These are phyloP conservation scores for Alternaria novae-zelandiae DNA, from an alignment of 2,329 filamentous ascomycete genomes.

Conservation along the genomic window DNA sequence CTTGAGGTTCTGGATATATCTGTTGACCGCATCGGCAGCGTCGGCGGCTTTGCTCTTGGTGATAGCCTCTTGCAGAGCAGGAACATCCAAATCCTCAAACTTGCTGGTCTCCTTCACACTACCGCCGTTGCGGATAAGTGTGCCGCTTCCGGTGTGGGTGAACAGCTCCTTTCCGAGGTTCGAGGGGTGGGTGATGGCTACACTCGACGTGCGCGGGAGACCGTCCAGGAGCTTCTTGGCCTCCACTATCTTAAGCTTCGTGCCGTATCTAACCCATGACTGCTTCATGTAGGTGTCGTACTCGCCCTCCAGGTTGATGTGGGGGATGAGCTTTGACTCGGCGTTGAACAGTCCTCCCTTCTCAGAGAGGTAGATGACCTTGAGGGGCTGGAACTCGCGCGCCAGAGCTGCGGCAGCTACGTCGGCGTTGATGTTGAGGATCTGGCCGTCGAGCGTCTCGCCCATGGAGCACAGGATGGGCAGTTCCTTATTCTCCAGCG, in stretches of 20 bases:
- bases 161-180: conserved; percentile 97
- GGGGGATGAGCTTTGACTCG: conserved; percentile 94
- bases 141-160: conserved; percentile 93
- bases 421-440: conserved; percentile 97
- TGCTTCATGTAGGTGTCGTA: conserved; percentile 92
- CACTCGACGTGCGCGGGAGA: conserved; percentile 88
- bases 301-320: conserved; percentile 96
- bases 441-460: conserved; percentile 86
- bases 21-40: conserved; percentile 81
- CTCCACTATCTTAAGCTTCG: conserved; percentile 94
- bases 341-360: conserved; percentile 96
- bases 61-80: conserved; percentile 80
- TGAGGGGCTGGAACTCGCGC: conserved; percentile 85
- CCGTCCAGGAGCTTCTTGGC: conserved; percentile 92
- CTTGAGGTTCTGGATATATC: conserved; percentile 81
- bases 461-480: conserved; percentile 97
- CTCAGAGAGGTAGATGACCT: conserved; percentile 98
- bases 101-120: conserved; percentile 79
- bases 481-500: conserved; percentile 84
- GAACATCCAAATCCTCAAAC: conserved; percentile 76
- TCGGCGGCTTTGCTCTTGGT: conserved; percentile 82
- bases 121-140: conserved; percentile 88
- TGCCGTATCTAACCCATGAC: conserved; percentile 94
- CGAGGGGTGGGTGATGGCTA: conserved; percentile 96
- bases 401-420: conserved; percentile 94